Conservation (phyloP, 306 rosid species). For the Sechiopsis laciniata region DNA sequence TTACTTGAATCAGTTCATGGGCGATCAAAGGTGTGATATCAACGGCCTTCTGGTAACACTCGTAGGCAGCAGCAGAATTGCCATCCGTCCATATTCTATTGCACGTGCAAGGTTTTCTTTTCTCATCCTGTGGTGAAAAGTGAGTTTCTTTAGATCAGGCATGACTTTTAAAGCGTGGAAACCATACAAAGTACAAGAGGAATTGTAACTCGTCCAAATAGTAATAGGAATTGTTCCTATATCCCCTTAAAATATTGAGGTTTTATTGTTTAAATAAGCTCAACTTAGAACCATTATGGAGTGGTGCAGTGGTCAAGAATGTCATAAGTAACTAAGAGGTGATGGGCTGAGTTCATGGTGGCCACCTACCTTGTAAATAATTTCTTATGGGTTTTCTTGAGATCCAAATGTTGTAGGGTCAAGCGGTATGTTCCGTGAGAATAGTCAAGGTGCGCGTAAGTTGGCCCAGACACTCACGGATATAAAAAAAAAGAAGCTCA, state of each 20-base stretch:
- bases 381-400: no score
- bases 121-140: slow-evolving; percentile 47
- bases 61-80: slow-evolving; percentile 74
- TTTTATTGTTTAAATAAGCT: neutral
- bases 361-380: no score
- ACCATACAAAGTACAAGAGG: neutral
- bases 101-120: slow-evolving; percentile 87
- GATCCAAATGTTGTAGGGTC: no score
- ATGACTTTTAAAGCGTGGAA: neutral
- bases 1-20: slow-evolving; percentile 60
- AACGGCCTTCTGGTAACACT: slow-evolving; percentile 94
- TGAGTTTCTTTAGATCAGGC: slow-evolving; percentile 7
- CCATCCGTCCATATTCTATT: slow-evolving; percentile 61
- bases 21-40: slow-evolving; percentile 88
- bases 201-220: neutral
- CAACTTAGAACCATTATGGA: no score
- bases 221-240: neutral
- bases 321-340: no score
- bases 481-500: no score
- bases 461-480: no score
- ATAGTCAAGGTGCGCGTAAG: no score
- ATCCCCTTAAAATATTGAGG: neutral
- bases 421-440: no score
- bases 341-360: no score
- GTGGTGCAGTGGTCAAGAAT: no score